Percentiles rank a stretch among this genome's conserved stretches.
phyloP scores from a whole-genome alignment of 768 basidiomycete species.

The Pulveroboletus sp. region DNA sequence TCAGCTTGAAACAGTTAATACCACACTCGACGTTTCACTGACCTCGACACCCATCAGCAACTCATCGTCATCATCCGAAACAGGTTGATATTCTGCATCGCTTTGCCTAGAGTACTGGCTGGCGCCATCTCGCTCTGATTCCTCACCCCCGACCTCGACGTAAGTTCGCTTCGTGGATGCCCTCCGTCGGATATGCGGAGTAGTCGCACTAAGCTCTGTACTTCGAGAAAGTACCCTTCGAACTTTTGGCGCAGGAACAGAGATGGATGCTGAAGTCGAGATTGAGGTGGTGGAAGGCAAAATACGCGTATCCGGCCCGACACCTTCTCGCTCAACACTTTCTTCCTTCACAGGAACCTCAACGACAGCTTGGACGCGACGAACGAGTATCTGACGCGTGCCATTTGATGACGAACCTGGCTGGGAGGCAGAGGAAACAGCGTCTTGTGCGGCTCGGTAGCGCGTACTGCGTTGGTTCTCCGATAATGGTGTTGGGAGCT shows the following conservation, averaged over 20 bases:
- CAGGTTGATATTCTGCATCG: conserved; percentile 12
- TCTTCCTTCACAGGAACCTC: conserved; percentile 64
- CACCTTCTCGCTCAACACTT: conserved; percentile 41
- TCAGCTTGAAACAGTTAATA: neutral
- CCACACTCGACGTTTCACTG: conserved; percentile 8
- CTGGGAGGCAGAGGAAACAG: neutral
- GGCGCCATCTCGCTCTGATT: conserved; percentile 18
- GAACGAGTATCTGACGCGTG: conserved; percentile 38
- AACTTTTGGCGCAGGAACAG: conserved; percentile 5
- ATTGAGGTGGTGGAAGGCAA: conserved; percentile 12
- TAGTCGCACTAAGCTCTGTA: neutral
- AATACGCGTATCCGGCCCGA: neutral
- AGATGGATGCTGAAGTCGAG: conserved; percentile 10
- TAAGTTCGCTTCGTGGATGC: conserved; percentile 22
- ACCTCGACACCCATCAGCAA: conserved; percentile 61
- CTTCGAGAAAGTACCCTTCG: conserved; percentile 7
- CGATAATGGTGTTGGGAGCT: conserved; percentile 30
- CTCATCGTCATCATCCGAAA: conserved; percentile 52
- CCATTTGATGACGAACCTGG: conserved; percentile 8
- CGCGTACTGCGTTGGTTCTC: conserved; percentile 27
- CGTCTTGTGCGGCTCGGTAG: conserved; percentile 14
- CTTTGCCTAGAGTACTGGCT: conserved; percentile 8
- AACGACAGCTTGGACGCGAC: conserved; percentile 57
- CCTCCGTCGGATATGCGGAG: conserved; percentile 20
- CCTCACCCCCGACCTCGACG: conserved; percentile 31